Conservation (phyloP, 805 yeast species). For the Saccharomycopsis javanensis region DNA sequence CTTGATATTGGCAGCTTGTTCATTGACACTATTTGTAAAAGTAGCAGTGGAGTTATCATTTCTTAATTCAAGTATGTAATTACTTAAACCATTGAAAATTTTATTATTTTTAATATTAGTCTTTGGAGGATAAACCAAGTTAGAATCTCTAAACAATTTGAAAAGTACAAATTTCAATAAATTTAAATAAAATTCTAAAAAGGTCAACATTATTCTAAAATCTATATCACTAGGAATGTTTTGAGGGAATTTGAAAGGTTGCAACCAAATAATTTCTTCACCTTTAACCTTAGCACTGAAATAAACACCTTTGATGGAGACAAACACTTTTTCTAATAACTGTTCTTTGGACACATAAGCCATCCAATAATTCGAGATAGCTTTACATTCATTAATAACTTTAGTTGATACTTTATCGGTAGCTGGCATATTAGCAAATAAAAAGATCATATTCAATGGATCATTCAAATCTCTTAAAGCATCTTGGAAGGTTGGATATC, state of each 20-base stretch:
- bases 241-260: slow-evolving; percentile 95
- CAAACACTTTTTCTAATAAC: slow-evolving; percentile 78
- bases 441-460: slow-evolving; percentile 87
- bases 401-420: slow-evolving; percentile 71
- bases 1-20: slow-evolving; percentile 27
- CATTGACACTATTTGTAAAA: slow-evolving; percentile 27
- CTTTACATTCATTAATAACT: slow-evolving; percentile 81
- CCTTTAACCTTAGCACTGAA: slow-evolving; percentile 86
- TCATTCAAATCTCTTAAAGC: slow-evolving; percentile 92
- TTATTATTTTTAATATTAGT: slow-evolving; percentile 51
- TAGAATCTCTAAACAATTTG: slow-evolving; percentile 78
- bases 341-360: slow-evolving; percentile 86
- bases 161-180: slow-evolving; percentile 77
- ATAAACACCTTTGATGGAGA: slow-evolving; percentile 93
- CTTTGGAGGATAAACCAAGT: slow-evolving; percentile 84
- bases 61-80: slow-evolving; percentile 62
- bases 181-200: slow-evolving; percentile 91
- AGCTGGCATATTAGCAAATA: slow-evolving; percentile 92
- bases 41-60: slow-evolving; percentile 22
- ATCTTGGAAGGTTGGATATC: slow-evolving; percentile 90
- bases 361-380: slow-evolving; percentile 87
- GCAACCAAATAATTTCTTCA: slow-evolving; percentile 91
- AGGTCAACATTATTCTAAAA: slow-evolving; percentile 93
- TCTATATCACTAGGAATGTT: slow-evolving; percentile 90
- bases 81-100: slow-evolving; percentile 81